Evolutionary conservation across 306 rosid genomes (phyloP).

Genomic region (Abrus precatorius): DNA sequence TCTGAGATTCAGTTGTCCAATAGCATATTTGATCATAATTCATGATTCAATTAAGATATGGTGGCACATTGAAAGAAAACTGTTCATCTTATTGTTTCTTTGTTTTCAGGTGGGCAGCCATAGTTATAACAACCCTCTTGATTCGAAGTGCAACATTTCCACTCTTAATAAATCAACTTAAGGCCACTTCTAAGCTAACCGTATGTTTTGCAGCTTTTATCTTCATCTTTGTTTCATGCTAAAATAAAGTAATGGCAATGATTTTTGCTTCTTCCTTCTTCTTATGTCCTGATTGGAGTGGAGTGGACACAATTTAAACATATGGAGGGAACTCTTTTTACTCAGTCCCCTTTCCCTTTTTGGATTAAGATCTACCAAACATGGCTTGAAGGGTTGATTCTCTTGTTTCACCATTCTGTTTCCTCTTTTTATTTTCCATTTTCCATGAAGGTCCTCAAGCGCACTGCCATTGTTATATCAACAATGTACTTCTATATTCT

Average conservation of each 20-base stretch:
- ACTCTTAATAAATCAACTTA: slow-evolving; percentile 77
- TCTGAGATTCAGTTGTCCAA: slow-evolving; percentile 23
- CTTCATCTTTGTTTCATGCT: slow-evolving; percentile 32
- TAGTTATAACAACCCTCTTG: slow-evolving; percentile 71
- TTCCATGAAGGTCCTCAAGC: not conserved
- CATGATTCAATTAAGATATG: slow-evolving; percentile 34
- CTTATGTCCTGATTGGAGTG: slow-evolving; percentile 27
- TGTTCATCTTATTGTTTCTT: slow-evolving; percentile 19
- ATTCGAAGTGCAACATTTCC: slow-evolving; percentile 78
- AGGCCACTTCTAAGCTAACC: slow-evolving; percentile 78
- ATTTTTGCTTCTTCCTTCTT: slow-evolving; percentile 13
- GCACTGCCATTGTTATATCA: not conserved
- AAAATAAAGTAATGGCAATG: slow-evolving; percentile 21
- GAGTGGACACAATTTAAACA: slow-evolving; percentile 13
- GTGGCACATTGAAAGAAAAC: slow-evolving; percentile 22
- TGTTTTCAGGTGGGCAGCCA: slow-evolving; percentile 88
- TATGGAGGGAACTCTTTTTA: slow-evolving; percentile 16
- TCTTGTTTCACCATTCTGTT: not conserved
- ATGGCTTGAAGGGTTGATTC: slow-evolving; percentile 17
- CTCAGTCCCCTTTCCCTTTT: slow-evolving; percentile 17
- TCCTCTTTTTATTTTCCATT: not conserved
- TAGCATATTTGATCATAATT: slow-evolving; percentile 4
- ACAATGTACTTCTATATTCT: slow-evolving; percentile 12
- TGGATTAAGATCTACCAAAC: slow-evolving; percentile 20
- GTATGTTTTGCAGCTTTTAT: slow-evolving; percentile 62